These are phyloP conservation scores for Trichothecium sympodiale DNA, from an alignment of 2,329 filamentous ascomycete species.

Conservation along the genomic window DNA sequence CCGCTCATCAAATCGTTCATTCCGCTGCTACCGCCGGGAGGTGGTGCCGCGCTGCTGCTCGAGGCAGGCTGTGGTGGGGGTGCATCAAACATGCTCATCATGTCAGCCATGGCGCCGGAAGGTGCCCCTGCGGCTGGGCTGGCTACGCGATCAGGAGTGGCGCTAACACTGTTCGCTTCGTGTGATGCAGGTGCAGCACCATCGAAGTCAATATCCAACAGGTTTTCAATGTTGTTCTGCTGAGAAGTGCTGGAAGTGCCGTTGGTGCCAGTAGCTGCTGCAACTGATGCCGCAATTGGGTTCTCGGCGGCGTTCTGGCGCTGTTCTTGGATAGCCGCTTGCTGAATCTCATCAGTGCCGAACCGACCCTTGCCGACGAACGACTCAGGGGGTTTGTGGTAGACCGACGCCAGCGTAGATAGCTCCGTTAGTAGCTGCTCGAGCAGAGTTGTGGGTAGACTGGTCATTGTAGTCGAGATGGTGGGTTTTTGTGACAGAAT, in stretches of 20 bases:
- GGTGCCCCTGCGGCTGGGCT: slow-evolving; percentile 40
- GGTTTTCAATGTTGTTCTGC: slow-evolving; percentile 81
- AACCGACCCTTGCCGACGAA: slow-evolving; percentile 93
- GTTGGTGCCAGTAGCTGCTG: slow-evolving; percentile 54
- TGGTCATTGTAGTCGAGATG: slow-evolving; percentile 89
- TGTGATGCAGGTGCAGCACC: slow-evolving; percentile 84
- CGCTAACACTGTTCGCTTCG: slow-evolving; percentile 42
- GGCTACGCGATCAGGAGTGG: slow-evolving; percentile 57
- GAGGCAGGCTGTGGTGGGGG: slow-evolving; percentile 34
- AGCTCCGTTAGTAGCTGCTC: slow-evolving; percentile 87
- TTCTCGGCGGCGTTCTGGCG: slow-evolving; percentile 86
- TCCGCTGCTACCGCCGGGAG: slow-evolving; percentile 35
- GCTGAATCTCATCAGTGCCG: slow-evolving; percentile 87
- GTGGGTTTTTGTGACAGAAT: slow-evolving; percentile 89
- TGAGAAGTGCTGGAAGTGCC: slow-evolving; percentile 40
- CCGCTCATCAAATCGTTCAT: slow-evolving; percentile 87
- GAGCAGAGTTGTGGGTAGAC: slow-evolving; percentile 69
- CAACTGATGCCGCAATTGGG: slow-evolving; percentile 78
- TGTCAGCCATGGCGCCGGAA: slow-evolving; percentile 46
- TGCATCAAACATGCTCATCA: slow-evolving; percentile 61
- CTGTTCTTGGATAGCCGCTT: slow-evolving; percentile 93
- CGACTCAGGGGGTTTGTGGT: slow-evolving; percentile 97
- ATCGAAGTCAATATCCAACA: slow-evolving; percentile 94
- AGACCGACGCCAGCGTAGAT: slow-evolving; percentile 91
- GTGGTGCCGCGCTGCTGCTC: slow-evolving; percentile 28